These are phyloP conservation scores for Fusarium guadeloupense DNA, from an alignment of 2,329 filamentous ascomycete genomes.

Conservation along the genomic window DNA sequence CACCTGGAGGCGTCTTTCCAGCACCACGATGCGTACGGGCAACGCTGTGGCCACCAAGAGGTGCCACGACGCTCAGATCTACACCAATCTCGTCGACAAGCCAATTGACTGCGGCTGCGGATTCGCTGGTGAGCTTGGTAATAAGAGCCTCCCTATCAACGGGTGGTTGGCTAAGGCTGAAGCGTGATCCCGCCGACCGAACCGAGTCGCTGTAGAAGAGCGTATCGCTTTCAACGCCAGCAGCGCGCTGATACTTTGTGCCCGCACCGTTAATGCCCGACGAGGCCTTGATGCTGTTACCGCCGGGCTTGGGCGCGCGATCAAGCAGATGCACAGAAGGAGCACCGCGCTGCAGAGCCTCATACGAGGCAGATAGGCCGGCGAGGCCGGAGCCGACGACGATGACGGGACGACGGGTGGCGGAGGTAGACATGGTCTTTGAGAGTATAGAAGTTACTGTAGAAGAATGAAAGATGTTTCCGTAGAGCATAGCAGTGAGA, in stretches of 20 bases:
- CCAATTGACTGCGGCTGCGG: constrained; percentile 63
- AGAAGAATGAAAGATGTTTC: constrained; percentile 34
- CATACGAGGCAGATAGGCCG: constrained; percentile 67
- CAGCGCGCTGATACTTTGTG: constrained; percentile 62
- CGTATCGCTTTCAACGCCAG: constrained; percentile 48
- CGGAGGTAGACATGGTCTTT: constrained; percentile 40
- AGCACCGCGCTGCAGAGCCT: constrained; percentile 62
- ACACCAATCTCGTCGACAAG: constrained; percentile 65
- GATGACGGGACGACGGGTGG: constrained; percentile 54
- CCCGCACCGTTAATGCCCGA: constrained; percentile 72
- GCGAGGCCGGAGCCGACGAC: constrained; percentile 73
- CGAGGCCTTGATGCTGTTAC: constrained; percentile 73
- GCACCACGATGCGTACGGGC: constrained; percentile 60
- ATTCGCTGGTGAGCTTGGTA: constrained; percentile 57
- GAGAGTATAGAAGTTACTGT: constrained; percentile 37
- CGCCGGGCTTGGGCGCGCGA: constrained; percentile 66
- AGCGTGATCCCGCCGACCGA: constrained; percentile 61
- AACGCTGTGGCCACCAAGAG: constrained; percentile 67
- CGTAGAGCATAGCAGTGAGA: constrained; percentile 45
- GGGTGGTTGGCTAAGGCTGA: constrained; percentile 38
- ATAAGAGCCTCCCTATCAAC: constrained; percentile 57
- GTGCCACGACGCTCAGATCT: constrained; percentile 66
- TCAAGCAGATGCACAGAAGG: constrained; percentile 66
- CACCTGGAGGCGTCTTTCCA: constrained; percentile 65
- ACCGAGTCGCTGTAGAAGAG: constrained; percentile 66